Conservation (phyloP, 1,139 yeast species). For the Candida labiduridarum region DNA sequence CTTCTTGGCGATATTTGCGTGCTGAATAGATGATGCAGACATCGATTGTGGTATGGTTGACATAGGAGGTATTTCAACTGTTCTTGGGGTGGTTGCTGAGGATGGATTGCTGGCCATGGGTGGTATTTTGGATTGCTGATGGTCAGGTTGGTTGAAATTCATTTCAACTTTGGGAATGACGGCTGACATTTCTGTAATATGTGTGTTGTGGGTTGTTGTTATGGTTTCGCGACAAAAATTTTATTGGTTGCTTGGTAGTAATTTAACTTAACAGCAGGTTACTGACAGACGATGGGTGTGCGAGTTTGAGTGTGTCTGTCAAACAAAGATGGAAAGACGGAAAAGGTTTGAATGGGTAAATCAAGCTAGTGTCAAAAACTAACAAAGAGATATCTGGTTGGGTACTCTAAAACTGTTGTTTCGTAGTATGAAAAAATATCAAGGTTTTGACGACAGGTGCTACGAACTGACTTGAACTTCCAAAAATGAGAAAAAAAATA, state of each 20-base stretch:
- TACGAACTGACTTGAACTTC: background rate
- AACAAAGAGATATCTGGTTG: too few species aligned
- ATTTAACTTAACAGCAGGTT: background rate
- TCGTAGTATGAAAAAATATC: too few species aligned
- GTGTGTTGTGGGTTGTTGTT: background rate
- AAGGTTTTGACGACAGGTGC: background rate
- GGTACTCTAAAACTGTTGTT: too few species aligned
- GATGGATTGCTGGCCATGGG: background rate
- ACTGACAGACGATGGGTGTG: background rate
- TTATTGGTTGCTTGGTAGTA: conserved; percentile 1
- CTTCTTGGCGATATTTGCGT: conserved; percentile 19
- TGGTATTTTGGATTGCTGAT: background rate
- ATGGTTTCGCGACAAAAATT: background rate
- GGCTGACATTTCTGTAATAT: background rate
- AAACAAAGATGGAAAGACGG: too few species aligned
- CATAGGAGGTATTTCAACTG: conserved; percentile 9
- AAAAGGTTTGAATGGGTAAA: too few species aligned
- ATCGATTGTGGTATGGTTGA: conserved; percentile 4
- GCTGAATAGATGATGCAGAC: conserved; percentile 5
- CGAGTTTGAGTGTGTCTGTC: too few species aligned
- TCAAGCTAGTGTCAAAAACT: too few species aligned
- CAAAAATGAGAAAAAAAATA: background rate
- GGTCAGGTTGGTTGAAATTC: background rate
- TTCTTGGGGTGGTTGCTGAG: conserved; percentile 9
- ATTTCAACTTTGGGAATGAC: background rate